phyloP scores from a whole-genome alignment of 2,329 filamentous ascomycete species.

The Lachnellula arida region DNA sequence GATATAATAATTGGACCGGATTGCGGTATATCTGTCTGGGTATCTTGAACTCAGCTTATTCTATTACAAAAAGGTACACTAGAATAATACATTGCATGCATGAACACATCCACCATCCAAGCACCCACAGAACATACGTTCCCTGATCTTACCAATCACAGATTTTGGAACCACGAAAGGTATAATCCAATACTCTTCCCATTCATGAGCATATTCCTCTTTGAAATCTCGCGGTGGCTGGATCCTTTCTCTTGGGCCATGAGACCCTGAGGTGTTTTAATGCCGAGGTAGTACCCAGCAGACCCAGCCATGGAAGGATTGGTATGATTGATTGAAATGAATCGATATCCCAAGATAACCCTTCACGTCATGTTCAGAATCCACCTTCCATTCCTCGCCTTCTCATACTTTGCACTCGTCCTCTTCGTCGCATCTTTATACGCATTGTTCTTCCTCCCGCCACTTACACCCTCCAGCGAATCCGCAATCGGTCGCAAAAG shows the following conservation, averaged over 20 bases:
- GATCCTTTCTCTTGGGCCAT: too few species aligned
- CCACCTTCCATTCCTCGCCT: slow-evolving; percentile 19
- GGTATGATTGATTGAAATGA: neutral
- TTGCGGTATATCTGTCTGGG: too few species aligned
- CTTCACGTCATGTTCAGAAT: slow-evolving; percentile 20
- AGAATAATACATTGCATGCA: neutral
- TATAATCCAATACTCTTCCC: too few species aligned
- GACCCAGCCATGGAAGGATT: neutral
- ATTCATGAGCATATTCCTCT: too few species aligned
- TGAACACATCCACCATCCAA: neutral
- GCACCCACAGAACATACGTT: neutral
- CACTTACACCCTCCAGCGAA: slow-evolving; percentile 21
- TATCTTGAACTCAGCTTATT: too few species aligned
- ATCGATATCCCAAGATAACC: neutral
- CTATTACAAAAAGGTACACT: neutral
- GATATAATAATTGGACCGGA: too few species aligned
- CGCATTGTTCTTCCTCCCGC: slow-evolving; percentile 19
- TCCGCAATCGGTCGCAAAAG: slow-evolving; percentile 29
- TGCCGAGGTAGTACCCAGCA: too few species aligned
- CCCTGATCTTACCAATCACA: neutral
- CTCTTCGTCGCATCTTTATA: slow-evolving; percentile 22
- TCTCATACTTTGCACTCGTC: slow-evolving; percentile 25
- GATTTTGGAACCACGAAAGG: neutral
- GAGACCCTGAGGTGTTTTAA: too few species aligned
- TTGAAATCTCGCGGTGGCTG: too few species aligned